Conservation (phyloP, 1,284 basidiomycete genomes). For the Amylostereum areolatum region DNA sequence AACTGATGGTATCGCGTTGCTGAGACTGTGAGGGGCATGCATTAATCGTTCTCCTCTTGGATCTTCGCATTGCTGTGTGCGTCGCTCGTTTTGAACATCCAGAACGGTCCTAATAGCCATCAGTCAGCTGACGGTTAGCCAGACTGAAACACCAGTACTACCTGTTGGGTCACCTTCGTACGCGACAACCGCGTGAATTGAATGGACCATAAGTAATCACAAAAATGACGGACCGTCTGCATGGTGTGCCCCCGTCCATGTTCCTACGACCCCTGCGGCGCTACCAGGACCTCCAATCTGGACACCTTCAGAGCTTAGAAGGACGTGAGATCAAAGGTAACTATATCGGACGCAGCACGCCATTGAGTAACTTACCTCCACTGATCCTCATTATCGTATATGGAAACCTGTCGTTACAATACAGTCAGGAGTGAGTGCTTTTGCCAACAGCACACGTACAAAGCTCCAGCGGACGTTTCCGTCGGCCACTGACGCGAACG, state of each 20-base stretch:
- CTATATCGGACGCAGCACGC: background rate
- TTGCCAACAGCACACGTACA: conserved; percentile 33
- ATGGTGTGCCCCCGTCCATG: conserved; percentile 58
- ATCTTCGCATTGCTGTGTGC: too few species aligned
- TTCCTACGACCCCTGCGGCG: conserved; percentile 56
- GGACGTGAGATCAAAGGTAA: background rate
- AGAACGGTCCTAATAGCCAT: conserved; percentile 44
- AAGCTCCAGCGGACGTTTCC: conserved; percentile 57
- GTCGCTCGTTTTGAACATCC: conserved; percentile 48
- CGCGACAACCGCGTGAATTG: background rate
- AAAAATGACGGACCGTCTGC: conserved; percentile 37
- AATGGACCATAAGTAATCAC: background rate
- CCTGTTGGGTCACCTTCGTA: conserved; percentile 52
- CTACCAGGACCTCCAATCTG: conserved; percentile 59
- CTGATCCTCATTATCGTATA: conserved; percentile 40
- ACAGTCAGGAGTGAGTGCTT: background rate
- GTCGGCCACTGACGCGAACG: conserved; percentile 47
- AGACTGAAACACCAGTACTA: conserved; percentile 21
- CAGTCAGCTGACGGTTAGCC: background rate
- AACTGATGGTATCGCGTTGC: too few species aligned
- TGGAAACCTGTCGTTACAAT: conserved; percentile 34
- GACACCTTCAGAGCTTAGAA: conserved; percentile 49
- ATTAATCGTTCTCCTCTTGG: too few species aligned
- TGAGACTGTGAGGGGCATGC: too few species aligned
- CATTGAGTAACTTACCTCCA: conserved; percentile 41